phyloP scores from a whole-genome alignment of 1,284 basidiomycete species.

The Trichosporon ovoides region DNA sequence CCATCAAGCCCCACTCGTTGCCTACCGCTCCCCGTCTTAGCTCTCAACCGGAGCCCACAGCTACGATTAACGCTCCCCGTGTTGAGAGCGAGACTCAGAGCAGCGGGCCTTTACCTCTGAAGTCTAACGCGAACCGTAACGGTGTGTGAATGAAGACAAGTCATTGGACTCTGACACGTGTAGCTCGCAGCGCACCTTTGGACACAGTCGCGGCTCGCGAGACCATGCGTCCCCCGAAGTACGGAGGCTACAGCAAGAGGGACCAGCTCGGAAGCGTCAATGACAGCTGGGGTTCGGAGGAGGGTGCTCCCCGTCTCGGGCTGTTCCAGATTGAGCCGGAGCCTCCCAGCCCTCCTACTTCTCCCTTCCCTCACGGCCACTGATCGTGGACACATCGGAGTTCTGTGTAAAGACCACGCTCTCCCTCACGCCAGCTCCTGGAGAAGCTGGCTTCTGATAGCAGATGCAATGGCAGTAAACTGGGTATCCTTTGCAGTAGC shows the following conservation, averaged over 20 bases:
- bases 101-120: not conserved
- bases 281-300: slow-evolving; percentile 31
- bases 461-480: too few species aligned
- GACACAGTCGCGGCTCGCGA: slow-evolving; percentile 12
- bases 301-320: slow-evolving; percentile 19
- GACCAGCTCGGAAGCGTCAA: slow-evolving; percentile 32
- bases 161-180: not conserved
- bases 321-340: slow-evolving; percentile 28
- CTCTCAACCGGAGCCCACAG: too few species aligned
- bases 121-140: too few species aligned
- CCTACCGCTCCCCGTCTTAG: too few species aligned
- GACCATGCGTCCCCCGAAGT: slow-evolving; percentile 22
- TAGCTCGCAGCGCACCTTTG: not conserved
- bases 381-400: too few species aligned
- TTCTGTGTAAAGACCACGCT: not conserved
- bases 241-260: slow-evolving; percentile 36
- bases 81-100: too few species aligned
- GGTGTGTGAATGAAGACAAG: not conserved
- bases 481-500: too few species aligned
- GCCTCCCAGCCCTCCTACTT: not conserved
- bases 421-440: too few species aligned
- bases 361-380: not conserved
- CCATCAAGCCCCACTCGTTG: too few species aligned
- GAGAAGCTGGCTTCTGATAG: too few species aligned
- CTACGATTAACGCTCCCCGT: too few species aligned